Percentiles rank a stretch among this genome's conserved stretches.
phyloP scores from a whole-genome alignment of 2,329 filamentous ascomycete genomes.

The Fusarium multiceps region DNA sequence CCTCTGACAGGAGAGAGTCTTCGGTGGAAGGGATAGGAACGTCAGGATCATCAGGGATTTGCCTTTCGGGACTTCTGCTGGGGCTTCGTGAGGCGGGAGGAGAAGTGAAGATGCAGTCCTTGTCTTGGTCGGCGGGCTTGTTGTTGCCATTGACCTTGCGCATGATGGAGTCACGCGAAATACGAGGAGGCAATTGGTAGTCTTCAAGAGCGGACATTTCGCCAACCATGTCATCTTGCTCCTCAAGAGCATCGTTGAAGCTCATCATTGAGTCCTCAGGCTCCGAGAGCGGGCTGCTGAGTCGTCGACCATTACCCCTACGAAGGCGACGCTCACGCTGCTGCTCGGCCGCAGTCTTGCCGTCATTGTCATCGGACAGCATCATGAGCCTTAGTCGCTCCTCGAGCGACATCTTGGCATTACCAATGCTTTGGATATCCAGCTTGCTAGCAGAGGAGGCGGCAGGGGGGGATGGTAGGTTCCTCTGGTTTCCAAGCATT shows the following conservation, averaged over 20 bases:
- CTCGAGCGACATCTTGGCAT: constrained; percentile 83
- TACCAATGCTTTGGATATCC: constrained; percentile 81
- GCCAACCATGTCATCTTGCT: constrained; percentile 69
- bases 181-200: constrained; percentile 77
- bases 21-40: constrained; percentile 90
- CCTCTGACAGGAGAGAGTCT: constrained; percentile 60
- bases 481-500: constrained; percentile 73
- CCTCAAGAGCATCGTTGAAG: constrained; percentile 57
- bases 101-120: constrained; percentile 73
- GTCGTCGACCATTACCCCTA: constrained; percentile 65
- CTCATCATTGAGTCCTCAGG: constrained; percentile 52
- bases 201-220: constrained; percentile 70
- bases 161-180: constrained; percentile 93
- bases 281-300: constrained; percentile 57
- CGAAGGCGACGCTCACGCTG: constrained; percentile 77
- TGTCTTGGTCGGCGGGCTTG: constrained; percentile 65
- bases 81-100: constrained; percentile 63
- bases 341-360: constrained; percentile 70
- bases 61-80: constrained; percentile 62
- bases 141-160: constrained; percentile 81
- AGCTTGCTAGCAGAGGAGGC: constrained; percentile 74
- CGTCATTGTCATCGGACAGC: constrained; percentile 73
- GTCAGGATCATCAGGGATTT: constrained; percentile 80
- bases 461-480: constrained; percentile 78
- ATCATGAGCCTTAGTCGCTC: constrained; percentile 91